phyloP scores from a whole-genome alignment of 768 basidiomycete genomes.

The Lepiota subincarnata region DNA sequence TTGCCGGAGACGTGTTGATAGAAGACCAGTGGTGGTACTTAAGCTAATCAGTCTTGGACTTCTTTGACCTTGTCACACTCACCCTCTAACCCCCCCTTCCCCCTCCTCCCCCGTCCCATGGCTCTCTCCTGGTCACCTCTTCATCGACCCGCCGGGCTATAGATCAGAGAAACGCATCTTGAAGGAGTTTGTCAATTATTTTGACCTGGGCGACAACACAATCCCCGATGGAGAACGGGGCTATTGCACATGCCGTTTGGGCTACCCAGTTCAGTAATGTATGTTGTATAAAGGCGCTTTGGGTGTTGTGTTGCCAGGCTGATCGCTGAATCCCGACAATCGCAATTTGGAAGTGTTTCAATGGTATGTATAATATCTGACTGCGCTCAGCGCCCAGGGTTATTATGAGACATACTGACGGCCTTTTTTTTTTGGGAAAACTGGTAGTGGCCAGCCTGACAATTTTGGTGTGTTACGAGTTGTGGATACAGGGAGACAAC shows the following conservation, averaged over 20 bases:
- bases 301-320: no score
- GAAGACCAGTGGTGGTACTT: no score
- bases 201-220: not conserved
- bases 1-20: no score
- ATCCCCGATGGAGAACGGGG: not conserved
- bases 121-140: not conserved
- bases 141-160: not conserved
- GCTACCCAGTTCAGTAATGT: not conserved
- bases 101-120: not conserved
- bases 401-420: not conserved
- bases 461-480: conserved; percentile 3
- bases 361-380: not conserved
- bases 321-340: no score
- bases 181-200: not conserved
- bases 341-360: not conserved
- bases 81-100: not conserved
- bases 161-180: not conserved
- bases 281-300: not conserved
- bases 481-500: no score
- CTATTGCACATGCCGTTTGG: not conserved
- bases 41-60: no score
- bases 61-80: not conserved
- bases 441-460: conserved; percentile 1
- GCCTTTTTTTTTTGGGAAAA: not conserved
- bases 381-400: no score